Evolutionary conservation across 192 early-diverging fungal genomes (phyloP), one percentile per base, ranked within the genome.

Genomic region (Podila verticillata): DNA sequence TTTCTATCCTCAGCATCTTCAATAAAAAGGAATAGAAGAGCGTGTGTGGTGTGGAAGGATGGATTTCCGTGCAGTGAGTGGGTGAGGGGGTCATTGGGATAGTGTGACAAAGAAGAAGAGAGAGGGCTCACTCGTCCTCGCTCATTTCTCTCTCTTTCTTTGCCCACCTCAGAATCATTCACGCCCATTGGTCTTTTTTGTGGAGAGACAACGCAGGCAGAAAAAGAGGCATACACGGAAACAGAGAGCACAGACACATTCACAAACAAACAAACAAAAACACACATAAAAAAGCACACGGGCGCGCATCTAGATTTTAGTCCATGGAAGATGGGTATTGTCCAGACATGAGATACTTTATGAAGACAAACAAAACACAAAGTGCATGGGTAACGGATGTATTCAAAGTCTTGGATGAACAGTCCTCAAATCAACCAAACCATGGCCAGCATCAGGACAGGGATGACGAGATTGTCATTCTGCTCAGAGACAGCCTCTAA

Each of bases 391-490:
- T n/a, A 2, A 39, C 12, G 36, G 36, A 12, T 51, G 49, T 51
- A 22, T 24, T 51, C 22, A 1, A 19, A 20, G 49, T 24, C 6
- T 12, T 24, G 51, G 20, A 54, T 54, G 51, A 12, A 24, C 51
- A 24, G 31, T 5, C 29, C 48, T 75, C 34, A 75, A 17, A 67
- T 72, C 24, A 82, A 34, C 65, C 68, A 84, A 8, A 86, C 74
- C 66, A 87, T 73, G 20, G 92, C 70, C 66, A 87, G 90, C 84
- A 92, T 90, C 61, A 87, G 90, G 60, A 96, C 86, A 4, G 97
- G 96, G 61, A 98, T 90, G 26, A 96, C 84, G 35, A 97, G 82
- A 78, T 99, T 99, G 78, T 99, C 97, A 73, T 99, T 99, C 85
- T 99, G 96, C 60, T 89, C 91, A 2, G 96, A 94, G 61, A 93